phyloP scores from a whole-genome alignment of 208 protist species.

The Porcisia deanei region DNA sequence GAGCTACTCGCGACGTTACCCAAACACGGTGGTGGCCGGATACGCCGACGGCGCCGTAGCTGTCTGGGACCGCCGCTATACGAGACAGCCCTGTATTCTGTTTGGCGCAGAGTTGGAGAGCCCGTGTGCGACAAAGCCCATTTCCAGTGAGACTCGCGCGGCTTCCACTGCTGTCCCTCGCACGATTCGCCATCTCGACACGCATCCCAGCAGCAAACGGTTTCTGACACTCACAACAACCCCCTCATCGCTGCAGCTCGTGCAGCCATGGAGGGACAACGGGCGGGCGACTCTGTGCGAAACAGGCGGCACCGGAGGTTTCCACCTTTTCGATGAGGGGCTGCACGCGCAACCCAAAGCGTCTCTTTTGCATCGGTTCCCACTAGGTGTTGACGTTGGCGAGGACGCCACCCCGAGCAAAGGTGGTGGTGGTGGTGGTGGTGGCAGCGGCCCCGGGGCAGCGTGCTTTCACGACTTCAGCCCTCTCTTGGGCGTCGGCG shows the following conservation, averaged over 20 bases:
- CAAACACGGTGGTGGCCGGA: slow-evolving; percentile 56
- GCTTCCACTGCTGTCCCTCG: not conserved
- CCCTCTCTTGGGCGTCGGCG: slow-evolving; percentile 33
- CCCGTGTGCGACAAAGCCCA: not conserved
- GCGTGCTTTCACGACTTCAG: slow-evolving; percentile 45
- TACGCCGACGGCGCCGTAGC: slow-evolving; percentile 57
- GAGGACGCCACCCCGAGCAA: not conserved
- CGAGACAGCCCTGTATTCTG: slow-evolving; percentile 20
- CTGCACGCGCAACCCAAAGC: not conserved
- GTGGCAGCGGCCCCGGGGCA: slow-evolving; percentile 18
- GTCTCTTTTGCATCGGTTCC: slow-evolving; percentile 1
- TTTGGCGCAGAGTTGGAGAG: slow-evolving; percentile 18
- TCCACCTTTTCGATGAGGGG: not conserved
- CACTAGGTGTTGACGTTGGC: not conserved
- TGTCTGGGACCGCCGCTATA: slow-evolving; percentile 40
- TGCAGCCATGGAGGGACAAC: slow-evolving; percentile 18
- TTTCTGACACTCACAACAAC: slow-evolving; percentile 60
- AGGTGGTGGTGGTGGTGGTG: not conserved
- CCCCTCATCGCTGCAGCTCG: slow-evolving; percentile 37
- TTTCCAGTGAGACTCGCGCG: not conserved
- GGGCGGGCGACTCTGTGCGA: not conserved
- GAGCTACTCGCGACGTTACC: slow-evolving; percentile 67
- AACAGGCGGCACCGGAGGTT: not conserved
- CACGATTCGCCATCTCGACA: slow-evolving; percentile 41
- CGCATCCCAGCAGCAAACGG: slow-evolving; percentile 46